phyloP scores from a whole-genome alignment of 345 rosid species.

The Cardamine resedifolia region DNA sequence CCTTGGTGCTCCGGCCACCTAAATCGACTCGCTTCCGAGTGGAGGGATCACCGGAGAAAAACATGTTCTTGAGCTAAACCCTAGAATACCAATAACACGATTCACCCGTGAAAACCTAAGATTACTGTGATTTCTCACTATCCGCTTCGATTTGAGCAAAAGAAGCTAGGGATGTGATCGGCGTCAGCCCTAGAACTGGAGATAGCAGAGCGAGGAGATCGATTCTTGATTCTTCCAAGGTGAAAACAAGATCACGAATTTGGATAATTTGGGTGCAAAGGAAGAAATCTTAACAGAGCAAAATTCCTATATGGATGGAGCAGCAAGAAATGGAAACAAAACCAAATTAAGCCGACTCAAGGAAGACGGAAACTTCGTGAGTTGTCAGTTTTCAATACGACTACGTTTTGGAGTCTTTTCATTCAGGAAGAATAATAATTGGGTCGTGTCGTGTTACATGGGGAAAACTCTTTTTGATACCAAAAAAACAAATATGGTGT shows the following conservation, averaged over 20 bases:
- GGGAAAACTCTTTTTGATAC: background rate
- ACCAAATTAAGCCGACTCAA: background rate
- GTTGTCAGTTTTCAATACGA: constrained; percentile 13
- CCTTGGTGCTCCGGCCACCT: constrained; percentile 98
- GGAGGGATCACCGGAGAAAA: constrained; percentile 90
- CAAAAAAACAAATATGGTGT: background rate
- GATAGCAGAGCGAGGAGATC: background rate
- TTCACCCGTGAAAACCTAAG: background rate
- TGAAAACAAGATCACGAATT: background rate
- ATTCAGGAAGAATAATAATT: background rate
- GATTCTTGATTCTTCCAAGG: background rate
- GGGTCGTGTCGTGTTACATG: constrained; percentile 12
- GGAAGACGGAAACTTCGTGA: constrained; percentile 18
- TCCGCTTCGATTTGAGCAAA: constrained; percentile 19
- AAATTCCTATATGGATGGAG: background rate
- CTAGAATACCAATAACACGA: constrained; percentile 19
- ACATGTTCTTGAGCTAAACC: constrained; percentile 52
- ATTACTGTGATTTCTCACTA: background rate
- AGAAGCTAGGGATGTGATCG: constrained; percentile 29
- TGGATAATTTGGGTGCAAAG: background rate
- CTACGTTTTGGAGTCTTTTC: constrained; percentile 6
- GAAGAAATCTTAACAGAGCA: background rate
- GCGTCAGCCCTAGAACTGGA: constrained; percentile 24
- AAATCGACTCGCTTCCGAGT: constrained; percentile 94
- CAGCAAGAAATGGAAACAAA: background rate